Percentiles rank a stretch among this genome's conserved stretches.
phyloP scores from a whole-genome alignment of 768 basidiomycete species.

The Collybiopsis confluens region DNA sequence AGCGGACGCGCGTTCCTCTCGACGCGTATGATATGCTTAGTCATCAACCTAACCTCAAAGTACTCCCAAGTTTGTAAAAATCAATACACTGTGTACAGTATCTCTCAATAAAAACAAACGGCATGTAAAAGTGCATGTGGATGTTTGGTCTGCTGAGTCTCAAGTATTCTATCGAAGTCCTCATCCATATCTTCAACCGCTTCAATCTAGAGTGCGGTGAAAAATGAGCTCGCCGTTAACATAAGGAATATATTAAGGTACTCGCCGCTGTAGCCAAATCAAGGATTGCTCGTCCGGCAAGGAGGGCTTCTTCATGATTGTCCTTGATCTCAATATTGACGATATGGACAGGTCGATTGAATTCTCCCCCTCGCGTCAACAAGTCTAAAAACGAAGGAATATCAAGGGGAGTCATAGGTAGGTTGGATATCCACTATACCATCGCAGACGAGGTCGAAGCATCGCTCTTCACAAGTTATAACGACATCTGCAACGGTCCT shows the following conservation, averaged over 20 bases:
- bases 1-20: slow-evolving; percentile 4
- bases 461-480: slow-evolving; percentile 98
- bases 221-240: slow-evolving; percentile 12
- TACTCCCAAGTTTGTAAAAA: too few relatives aligned
- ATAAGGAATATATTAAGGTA: slow-evolving; percentile 13
- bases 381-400: slow-evolving; percentile 52
- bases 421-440: too few relatives aligned
- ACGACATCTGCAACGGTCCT: slow-evolving; percentile 90
- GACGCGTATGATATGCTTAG: not conserved
- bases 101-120: slow-evolving; percentile 76
- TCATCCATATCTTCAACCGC: slow-evolving; percentile 82
- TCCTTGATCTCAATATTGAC: slow-evolving; percentile 99
- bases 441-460: slow-evolving; percentile 97
- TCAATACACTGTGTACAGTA: too few relatives aligned
- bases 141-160: slow-evolving; percentile 81
- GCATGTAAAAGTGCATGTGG: slow-evolving; percentile 90
- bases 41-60: not conserved
- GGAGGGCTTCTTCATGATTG: slow-evolving; percentile 96
- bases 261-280: slow-evolving; percentile 87
- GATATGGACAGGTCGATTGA: slow-evolving; percentile 90
- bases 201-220: slow-evolving; percentile 63
- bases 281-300: slow-evolving; percentile 93
- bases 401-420: too few relatives aligned
- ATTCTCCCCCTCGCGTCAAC: slow-evolving; percentile 82
- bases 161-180: slow-evolving; percentile 84